Conservation (phyloP, 2,329 filamentous ascomycete species). For the Elsinoe batatas region DNA sequence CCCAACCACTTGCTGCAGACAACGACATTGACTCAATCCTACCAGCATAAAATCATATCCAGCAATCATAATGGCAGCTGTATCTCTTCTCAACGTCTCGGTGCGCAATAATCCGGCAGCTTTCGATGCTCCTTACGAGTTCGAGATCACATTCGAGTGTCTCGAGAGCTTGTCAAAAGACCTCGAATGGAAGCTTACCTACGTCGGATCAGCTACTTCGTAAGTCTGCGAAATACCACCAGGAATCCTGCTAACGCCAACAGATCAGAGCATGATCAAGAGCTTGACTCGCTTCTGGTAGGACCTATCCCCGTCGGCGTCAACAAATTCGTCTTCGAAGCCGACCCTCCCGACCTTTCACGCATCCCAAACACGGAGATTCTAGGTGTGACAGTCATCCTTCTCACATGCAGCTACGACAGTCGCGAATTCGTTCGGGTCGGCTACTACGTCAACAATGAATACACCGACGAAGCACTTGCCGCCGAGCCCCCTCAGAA, state of each 20-base stretch:
- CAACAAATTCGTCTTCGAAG: conserved; percentile 98
- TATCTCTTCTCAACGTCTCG: conserved; percentile 89
- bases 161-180: conserved; percentile 92
- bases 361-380: conserved; percentile 93
- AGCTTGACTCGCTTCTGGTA: conserved; percentile 92
- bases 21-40: background rate
- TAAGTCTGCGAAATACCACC: conserved; percentile 41
- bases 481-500: conserved; percentile 82
- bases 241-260: background rate
- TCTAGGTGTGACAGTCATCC: conserved; percentile 90
- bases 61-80: conserved; percentile 69
- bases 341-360: conserved; percentile 79
- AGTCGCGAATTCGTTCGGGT: conserved; percentile 94
- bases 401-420: conserved; percentile 94
- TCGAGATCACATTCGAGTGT: conserved; percentile 98
- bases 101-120: conserved; percentile 94
- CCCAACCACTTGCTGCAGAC: background rate
- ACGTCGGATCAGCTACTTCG: conserved; percentile 96
- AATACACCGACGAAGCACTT: conserved; percentile 89
- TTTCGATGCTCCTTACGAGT: conserved; percentile 87
- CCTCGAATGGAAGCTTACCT: conserved; percentile 98
- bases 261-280: conserved; percentile 94
- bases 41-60: background rate
- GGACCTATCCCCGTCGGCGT: conserved; percentile 95
- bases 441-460: conserved; percentile 99